Base-by-base conservation (phyloP, 768 basidiomycete genomes). In the Agaricus blazei region DNA sequence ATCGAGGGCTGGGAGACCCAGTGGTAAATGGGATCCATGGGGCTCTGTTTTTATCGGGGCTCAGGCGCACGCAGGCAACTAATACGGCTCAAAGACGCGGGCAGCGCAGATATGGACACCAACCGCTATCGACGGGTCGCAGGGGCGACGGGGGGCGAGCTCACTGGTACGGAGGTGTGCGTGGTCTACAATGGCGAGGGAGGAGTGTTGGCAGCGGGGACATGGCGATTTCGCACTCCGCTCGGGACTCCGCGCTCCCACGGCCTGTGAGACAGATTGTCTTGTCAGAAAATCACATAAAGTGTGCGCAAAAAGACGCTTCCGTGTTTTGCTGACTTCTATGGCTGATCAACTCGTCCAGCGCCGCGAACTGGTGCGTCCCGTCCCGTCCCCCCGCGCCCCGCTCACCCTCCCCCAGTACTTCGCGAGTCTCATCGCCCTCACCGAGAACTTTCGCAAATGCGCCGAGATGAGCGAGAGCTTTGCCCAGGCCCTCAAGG, bases 371-470 rank as follows among this genome's bases (percentile, higher is more conserved):
- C 67, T 76, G 68, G 78, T 75, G 51, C 38, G 62, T 65, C 28
- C 54, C 26, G 45, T 44, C 31, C 26, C 42, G 44, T 44, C 28
- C 36, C 28, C 9, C 36, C 23, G 34, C 51, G 44, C 41, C 14
- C 55, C 38, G 46, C 52, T 56, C 56, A 65, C 59, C 62, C 59
- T 52, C 54, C 62, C 23, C 51, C 41, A 88, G 87, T 77, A 88
- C 67, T 75, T 78, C 34, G 65, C 70, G 29, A 77, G 79, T 62
- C 73, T 90, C 60, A 67, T 65, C 58, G 71, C 73, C 24, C 80
- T 88, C 55, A 85, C 87, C 38, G 77, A 80, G 47, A 70, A 79
- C 37, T 77, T 91, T 80, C 81, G 83, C 58, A 76, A 80, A 56
- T 83, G 81, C 51, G 84, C 85, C 3, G 72, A 72, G 48, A 64